Evolutionary conservation across 306 rosid species (phyloP).

Genomic region (Rosa persica): DNA sequence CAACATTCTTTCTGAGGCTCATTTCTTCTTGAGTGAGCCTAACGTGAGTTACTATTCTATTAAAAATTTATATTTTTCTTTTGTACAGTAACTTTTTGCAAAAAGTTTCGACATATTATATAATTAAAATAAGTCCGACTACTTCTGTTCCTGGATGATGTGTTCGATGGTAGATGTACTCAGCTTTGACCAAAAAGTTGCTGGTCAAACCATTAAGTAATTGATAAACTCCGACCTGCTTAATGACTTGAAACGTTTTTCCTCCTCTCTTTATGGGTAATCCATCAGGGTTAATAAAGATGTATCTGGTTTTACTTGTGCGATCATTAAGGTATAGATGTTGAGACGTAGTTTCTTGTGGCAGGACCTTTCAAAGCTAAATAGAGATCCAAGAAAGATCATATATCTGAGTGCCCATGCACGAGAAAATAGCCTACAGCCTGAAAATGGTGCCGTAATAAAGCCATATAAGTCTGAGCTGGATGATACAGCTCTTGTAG

Average conservation of each 20-base stretch:
- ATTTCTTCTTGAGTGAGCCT: not conserved
- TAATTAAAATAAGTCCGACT: not conserved
- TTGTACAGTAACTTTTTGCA: not conserved
- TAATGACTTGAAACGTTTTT: no score
- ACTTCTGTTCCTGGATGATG: not conserved
- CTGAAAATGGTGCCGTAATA: conserved; percentile 70
- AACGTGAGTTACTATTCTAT: not conserved
- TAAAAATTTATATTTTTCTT: not conserved
- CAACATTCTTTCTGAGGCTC: not conserved
- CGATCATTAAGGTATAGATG: conserved; percentile 2
- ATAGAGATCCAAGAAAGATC: conserved; percentile 80
- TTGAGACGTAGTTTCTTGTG: conserved; percentile 17
- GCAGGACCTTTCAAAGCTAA: conserved; percentile 92
- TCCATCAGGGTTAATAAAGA: not conserved
- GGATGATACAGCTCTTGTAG: conserved; percentile 87
- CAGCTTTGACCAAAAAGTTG: no score
- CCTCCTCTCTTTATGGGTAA: not conserved
- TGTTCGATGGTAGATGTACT: not conserved
- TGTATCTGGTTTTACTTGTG: not conserved
- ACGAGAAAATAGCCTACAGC: conserved; percentile 77
- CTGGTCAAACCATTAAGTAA: conserved; percentile 7
- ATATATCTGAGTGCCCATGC: conserved; percentile 96
- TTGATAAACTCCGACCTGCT: not conserved
- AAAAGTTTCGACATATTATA: not conserved
- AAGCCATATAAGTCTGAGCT: conserved; percentile 76